Evolutionary conservation across 805 yeast species (phyloP).

Genomic region (Starmerella davenportii): DNA sequence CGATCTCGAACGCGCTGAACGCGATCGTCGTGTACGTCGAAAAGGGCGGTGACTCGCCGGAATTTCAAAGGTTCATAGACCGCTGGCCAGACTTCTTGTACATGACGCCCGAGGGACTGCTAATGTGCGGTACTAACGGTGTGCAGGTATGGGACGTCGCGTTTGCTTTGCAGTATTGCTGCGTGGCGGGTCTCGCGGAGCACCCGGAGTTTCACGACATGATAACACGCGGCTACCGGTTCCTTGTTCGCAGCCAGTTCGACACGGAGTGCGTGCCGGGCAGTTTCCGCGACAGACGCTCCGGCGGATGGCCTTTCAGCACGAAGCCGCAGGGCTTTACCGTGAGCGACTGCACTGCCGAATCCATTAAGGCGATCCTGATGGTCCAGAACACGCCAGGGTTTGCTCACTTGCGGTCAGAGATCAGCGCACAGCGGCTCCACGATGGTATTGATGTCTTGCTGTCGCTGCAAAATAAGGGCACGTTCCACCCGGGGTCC

Average conservation of each 20-base stretch:
- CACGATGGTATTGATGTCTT: conserved; percentile 60
- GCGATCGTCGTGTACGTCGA: conserved; percentile 51
- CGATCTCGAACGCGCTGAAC: conserved; percentile 75
- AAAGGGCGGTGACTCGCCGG: conserved; percentile 50
- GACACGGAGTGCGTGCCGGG: conserved; percentile 60
- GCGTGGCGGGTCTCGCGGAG: conserved; percentile 62
- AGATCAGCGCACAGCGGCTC: conserved; percentile 37
- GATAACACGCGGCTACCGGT: conserved; percentile 48
- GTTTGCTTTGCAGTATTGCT: conserved; percentile 68
- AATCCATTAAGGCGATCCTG: conserved; percentile 77
- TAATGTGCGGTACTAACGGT: conserved; percentile 94
- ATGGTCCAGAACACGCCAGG: conserved; percentile 62
- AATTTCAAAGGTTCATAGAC: conserved; percentile 36
- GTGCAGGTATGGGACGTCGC: conserved; percentile 96
- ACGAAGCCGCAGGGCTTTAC: conserved; percentile 93
- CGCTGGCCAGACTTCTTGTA: conserved; percentile 62
- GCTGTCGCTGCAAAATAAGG: conserved; percentile 58
- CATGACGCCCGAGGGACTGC: conserved; percentile 79
- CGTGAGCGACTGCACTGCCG: conserved; percentile 94
- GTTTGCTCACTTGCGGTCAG: conserved; percentile 33
- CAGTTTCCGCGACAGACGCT: conserved; percentile 62
- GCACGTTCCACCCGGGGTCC: conserved; percentile 68
- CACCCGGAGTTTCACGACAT: conserved; percentile 44
- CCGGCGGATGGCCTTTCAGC: conserved; percentile 92
- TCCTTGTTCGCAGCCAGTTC: conserved; percentile 69